Conservation (phyloP, 805 yeast species). For the Saccharomycopsis vini region DNA sequence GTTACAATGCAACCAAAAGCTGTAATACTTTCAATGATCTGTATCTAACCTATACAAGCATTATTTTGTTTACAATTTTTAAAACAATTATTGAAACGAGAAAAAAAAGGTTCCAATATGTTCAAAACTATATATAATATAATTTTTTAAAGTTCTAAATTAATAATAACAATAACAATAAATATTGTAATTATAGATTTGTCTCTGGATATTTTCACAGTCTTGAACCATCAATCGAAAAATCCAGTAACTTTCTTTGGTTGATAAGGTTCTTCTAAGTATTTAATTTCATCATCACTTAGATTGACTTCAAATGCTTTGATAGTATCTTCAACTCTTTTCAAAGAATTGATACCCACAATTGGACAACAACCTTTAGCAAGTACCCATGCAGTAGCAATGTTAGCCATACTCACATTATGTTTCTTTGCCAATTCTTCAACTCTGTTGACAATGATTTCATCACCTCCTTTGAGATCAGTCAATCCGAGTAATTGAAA, state of each 20-base stretch:
- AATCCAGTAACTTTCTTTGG: not conserved
- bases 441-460: constrained; percentile 37
- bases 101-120: too few species aligned
- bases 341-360: constrained; percentile 40
- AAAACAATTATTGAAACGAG: too few species aligned
- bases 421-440: constrained; percentile 42
- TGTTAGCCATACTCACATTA: constrained; percentile 41
- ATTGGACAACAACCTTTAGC: constrained; percentile 45
- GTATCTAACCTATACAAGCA: too few species aligned
- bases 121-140: too few species aligned
- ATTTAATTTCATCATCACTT: constrained; percentile 19
- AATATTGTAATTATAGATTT: too few species aligned
- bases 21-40: too few species aligned
- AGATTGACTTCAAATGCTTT: constrained; percentile 34
- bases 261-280: constrained; percentile 9
- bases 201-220: too few species aligned
- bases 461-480: constrained; percentile 23
- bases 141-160: too few species aligned
- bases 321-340: constrained; percentile 45
- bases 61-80: too few species aligned
- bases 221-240: too few species aligned
- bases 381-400: constrained; percentile 46
- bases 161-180: too few species aligned
- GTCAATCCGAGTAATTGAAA: constrained; percentile 12
- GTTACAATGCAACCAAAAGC: too few species aligned